These are phyloP conservation scores for Castanopsis chinensis DNA, from an alignment of 306 rosid genomes.

Conservation along the genomic window DNA sequence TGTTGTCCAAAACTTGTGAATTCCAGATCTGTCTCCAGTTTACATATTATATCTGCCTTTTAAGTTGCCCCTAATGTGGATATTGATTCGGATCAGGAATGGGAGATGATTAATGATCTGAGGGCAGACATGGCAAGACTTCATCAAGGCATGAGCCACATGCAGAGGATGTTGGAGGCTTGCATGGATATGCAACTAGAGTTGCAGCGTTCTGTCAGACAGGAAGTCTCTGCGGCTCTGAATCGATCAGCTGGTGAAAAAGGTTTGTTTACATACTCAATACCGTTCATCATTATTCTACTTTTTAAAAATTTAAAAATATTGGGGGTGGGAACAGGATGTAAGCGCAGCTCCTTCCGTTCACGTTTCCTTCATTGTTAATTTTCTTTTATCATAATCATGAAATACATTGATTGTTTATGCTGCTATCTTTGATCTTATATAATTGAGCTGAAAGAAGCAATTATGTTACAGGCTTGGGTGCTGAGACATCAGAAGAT, in stretches of 20 bases:
- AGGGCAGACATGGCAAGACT: constrained; percentile 96
- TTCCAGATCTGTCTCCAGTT: not conserved
- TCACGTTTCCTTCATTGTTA: not conserved
- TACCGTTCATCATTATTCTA: not conserved
- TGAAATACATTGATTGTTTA: not conserved
- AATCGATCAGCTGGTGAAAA: constrained; percentile 84
- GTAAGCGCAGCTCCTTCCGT: not conserved
- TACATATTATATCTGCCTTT: not conserved
- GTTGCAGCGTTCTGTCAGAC: constrained; percentile 97
- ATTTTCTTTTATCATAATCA: not conserved
- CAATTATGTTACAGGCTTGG: constrained; percentile 50
- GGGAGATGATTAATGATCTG: constrained; percentile 96
- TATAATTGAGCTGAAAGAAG: not conserved
- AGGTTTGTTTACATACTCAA: constrained; percentile 37
- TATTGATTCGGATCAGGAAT: constrained; percentile 58
- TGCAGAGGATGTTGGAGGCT: constrained; percentile 99
- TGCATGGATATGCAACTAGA: constrained; percentile 99
- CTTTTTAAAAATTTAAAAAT: not conserved
- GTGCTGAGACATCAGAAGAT: constrained; percentile 88
- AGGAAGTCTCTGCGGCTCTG: constrained; percentile 98
- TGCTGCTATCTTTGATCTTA: not conserved
- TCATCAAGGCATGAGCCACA: constrained; percentile 99
- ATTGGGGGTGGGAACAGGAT: not conserved
- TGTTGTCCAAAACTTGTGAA: not conserved
- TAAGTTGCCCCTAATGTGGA: constrained; percentile 14